These are phyloP conservation scores for Trichoderma asperelloides DNA, from an alignment of 495 filamentous ascomycete genomes.

Conservation along the genomic window DNA sequence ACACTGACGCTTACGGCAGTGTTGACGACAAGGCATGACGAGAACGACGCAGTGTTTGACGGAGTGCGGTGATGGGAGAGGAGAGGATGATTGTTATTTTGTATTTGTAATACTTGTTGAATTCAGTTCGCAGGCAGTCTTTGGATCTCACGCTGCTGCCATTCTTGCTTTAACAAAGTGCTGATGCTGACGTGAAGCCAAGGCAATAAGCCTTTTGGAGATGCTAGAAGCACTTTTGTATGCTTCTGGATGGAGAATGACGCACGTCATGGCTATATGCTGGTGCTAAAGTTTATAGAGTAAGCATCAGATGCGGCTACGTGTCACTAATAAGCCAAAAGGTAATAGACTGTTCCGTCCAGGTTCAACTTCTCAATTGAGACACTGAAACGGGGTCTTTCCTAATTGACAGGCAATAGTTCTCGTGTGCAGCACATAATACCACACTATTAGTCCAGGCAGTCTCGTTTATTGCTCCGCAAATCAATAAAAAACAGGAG, in stretches of 20 bases:
- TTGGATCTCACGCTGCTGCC: not conserved
- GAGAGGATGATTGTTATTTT: not conserved
- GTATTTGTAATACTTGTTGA: not conserved
- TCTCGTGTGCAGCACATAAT: too few relatives aligned
- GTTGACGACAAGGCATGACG: too few relatives aligned
- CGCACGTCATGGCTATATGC: not conserved
- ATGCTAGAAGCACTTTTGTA: not conserved
- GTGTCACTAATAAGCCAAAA: not conserved
- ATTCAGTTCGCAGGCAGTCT: not conserved
- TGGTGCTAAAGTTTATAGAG: not conserved
- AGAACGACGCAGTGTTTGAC: too few relatives aligned
- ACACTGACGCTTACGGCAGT: too few relatives aligned
- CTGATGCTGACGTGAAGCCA: too few relatives aligned
- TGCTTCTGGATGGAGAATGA: not conserved
- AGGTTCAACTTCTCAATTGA: not conserved
- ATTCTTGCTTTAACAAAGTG: not conserved
- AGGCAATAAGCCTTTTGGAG: not conserved
- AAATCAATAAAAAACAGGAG: too few relatives aligned
- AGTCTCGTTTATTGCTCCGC: too few relatives aligned
- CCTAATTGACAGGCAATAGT: too few relatives aligned
- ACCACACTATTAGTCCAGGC: too few relatives aligned
- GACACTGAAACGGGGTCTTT: not conserved
- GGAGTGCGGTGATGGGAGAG: not conserved
- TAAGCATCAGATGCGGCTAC: not conserved
- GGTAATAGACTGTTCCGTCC: not conserved